Evolutionary conservation across 2,329 filamentous ascomycete genomes (phyloP).

Genomic region (Fusarium citri): DNA sequence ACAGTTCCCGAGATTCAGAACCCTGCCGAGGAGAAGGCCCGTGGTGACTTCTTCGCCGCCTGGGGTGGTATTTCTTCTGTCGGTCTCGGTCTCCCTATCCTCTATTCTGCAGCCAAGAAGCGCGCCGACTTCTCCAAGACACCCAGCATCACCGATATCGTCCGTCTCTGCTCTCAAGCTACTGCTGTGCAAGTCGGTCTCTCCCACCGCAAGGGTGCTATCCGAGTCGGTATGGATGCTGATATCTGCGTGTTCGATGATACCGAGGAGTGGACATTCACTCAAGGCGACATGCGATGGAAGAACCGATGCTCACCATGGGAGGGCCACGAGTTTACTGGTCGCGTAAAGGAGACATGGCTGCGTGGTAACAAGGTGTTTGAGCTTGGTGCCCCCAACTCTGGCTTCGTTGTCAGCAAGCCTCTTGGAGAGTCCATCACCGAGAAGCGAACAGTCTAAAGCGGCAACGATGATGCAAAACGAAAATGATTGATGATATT

Average conservation of each 20-base stretch:
- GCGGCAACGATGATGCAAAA: background rate
- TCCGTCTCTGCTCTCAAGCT: conserved; percentile 85
- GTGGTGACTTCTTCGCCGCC: conserved; percentile 91
- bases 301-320: conserved; percentile 93
- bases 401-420: conserved; percentile 61
- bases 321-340: conserved; percentile 81
- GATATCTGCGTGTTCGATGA: conserved; percentile 96
- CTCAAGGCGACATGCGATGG: conserved; percentile 87
- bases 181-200: conserved; percentile 91
- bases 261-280: conserved; percentile 78
- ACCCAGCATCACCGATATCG: conserved; percentile 78
- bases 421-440: conserved; percentile 68
- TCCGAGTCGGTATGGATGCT: conserved; percentile 85
- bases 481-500: conserved; percentile 30
- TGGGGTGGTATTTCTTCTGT: conserved; percentile 98
- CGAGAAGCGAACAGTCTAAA: conserved; percentile 65
- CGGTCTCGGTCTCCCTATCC: conserved; percentile 89
- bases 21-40: conserved; percentile 53
- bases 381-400: conserved; percentile 66
- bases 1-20: conserved; percentile 49
- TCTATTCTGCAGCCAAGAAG: conserved; percentile 80
- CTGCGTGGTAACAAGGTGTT: conserved; percentile 82
- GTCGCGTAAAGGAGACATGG: conserved; percentile 88
- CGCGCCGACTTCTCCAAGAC: conserved; percentile 63
- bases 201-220: conserved; percentile 78